These are phyloP conservation scores for Gossypium rotundifolium DNA, from an alignment of 345 rosid species.

Conservation along the genomic window DNA sequence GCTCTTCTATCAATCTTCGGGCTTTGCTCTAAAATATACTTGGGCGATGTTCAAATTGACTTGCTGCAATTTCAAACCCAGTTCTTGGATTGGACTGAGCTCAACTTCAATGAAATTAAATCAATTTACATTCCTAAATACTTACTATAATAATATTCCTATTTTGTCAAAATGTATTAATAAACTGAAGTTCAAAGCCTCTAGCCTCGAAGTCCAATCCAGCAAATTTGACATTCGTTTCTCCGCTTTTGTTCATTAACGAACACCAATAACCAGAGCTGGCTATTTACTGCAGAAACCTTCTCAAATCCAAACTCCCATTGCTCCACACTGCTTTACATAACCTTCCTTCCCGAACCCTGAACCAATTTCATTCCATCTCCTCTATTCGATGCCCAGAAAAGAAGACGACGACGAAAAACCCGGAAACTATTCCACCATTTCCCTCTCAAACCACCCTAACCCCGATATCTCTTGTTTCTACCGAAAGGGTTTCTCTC, in stretches of 20 bases:
- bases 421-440: constrained; percentile 16
- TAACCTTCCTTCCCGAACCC: constrained; percentile 19
- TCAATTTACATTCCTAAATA: not conserved
- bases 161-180: not conserved
- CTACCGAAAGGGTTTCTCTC: constrained; percentile 68
- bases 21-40: no score
- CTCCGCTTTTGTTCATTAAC: no score
- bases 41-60: no score
- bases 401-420: not conserved
- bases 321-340: not conserved
- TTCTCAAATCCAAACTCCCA: constrained; percentile 11
- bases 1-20: not conserved
- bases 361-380: constrained; percentile 17
- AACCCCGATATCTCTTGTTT: constrained; percentile 58
- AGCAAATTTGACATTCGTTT: no score
- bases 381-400: constrained; percentile 35
- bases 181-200: not conserved
- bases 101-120: no score
- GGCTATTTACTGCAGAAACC: constrained; percentile 21
- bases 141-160: no score
- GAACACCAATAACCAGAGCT: constrained; percentile 14
- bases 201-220: not conserved
- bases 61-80: no score
- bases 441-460: constrained; percentile 50
- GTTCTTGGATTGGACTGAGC: no score